Base-by-base conservation (phyloP, 2,329 filamentous ascomycete genomes). In the Penicillium sp. region DNA sequence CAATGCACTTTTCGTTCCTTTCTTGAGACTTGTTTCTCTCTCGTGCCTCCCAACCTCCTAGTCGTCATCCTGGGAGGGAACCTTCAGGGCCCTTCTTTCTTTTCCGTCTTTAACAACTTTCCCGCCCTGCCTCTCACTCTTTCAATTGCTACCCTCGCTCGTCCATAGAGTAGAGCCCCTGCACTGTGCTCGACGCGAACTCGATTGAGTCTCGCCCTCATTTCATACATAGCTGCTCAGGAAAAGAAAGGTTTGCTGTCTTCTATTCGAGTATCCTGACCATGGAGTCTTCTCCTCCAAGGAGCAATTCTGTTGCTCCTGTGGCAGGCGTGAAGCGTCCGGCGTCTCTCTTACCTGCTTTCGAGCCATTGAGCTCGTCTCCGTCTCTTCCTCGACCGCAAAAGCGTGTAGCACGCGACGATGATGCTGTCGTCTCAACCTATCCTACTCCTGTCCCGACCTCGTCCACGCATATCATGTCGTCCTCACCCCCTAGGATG, bases 361-460 rank as follows among this genome's bases (percentile, higher is more conserved):
- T 83, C 66, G 81, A 83, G 65, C 81, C 80, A 62, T 74, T 80
- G 66, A 81, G 76, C 61, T 82, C 81, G 44, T 83, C 81, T 44
- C 81, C 81, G 56, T 77, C 76, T 63, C 74, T 83, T 61, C 81
- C 81, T 70, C 78, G 81, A 60, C 78, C 80, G 4, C 71, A 76
- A 54, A 83, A 83, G 73, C 79, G 81, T 68, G 69, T 80, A 64
- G 77, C 78, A 71, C 77, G 79, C 71, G 79, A 80, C 68, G 75
- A 76, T 47, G 73, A 76, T 62, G 73, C 75, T 35, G 73, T 78
- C 58, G 67, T 73, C 59, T 76, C 77, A 68, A 92, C 90, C 73
- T 98, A 98, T 80, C 95, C 95, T 47, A 98, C 95, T 3, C 95
- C 95, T 1, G 86, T 96, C 64, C 93, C 94, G 21, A 97, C 94